Conservation (phyloP, 257 asterid species). For the Gentiana straminea region DNA sequence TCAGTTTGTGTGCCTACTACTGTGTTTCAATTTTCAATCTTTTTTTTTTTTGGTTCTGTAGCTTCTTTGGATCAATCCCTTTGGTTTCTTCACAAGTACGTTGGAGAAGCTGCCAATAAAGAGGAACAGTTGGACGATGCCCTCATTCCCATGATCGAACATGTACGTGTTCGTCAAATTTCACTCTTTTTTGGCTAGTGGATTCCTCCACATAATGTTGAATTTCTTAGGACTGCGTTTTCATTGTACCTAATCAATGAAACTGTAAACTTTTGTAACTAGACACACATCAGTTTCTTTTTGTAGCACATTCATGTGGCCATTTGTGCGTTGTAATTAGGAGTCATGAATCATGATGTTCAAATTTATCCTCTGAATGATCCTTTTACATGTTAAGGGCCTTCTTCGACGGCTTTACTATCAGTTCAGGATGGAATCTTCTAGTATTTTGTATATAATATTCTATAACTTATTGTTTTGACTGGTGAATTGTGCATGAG, state of each 20-base stretch:
- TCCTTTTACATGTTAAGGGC: too few relatives aligned
- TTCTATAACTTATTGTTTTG: too few relatives aligned
- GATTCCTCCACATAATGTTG: too few relatives aligned
- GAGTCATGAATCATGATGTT: too few relatives aligned
- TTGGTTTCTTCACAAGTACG: constrained; percentile 77
- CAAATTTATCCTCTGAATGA: too few relatives aligned
- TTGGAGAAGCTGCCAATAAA: constrained; percentile 44
- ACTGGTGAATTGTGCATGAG: too few relatives aligned
- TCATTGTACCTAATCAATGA: neutral
- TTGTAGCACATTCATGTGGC: too few relatives aligned
- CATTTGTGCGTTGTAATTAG: too few relatives aligned
- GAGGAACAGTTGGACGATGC: constrained; percentile 60
- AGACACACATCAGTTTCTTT: too few relatives aligned
- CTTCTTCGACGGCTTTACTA: too few relatives aligned
- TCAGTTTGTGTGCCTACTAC: neutral
- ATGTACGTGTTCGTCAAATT: constrained; percentile 24
- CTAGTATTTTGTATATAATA: too few relatives aligned
- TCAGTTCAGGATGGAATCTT: too few relatives aligned
- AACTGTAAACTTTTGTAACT: neutral
- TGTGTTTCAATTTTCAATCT: neutral
- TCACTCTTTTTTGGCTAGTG: neutral
- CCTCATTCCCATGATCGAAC: constrained; percentile 81
- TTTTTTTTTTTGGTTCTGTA: constrained; percentile 8
- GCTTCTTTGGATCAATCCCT: constrained; percentile 83
- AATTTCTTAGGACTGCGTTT: neutral